A percentile compares a stretch with the other conserved stretches of the same genome.
phyloP scores from a whole-genome alignment of 1,139 yeast species.

The Blastobotrys arbuscula region DNA sequence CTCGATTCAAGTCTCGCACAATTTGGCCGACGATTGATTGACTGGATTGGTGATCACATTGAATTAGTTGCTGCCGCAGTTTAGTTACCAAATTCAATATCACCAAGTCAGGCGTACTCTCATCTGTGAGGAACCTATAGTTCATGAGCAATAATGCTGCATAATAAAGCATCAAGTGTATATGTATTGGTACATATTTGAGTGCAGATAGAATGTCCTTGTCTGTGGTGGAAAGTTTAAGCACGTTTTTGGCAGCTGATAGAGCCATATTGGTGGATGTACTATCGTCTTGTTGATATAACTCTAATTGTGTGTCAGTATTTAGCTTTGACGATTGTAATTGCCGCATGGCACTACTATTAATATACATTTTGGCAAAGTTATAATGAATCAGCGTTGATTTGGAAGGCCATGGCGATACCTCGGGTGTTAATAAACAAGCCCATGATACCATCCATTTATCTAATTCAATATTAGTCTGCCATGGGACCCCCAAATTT shows the following conservation, averaged over 20 bases:
- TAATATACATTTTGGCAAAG: slow-evolving; percentile 71
- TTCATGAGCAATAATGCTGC: slow-evolving; percentile 52
- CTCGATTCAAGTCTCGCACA: not conserved
- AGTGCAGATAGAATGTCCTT: slow-evolving; percentile 52
- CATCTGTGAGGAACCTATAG: slow-evolving; percentile 5
- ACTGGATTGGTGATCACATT: not conserved
- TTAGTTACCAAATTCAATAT: slow-evolving; percentile 41
- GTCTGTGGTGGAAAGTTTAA: slow-evolving; percentile 55
- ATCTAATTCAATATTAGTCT: slow-evolving; percentile 59
- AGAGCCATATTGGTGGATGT: slow-evolving; percentile 44
- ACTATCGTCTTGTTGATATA: slow-evolving; percentile 19
- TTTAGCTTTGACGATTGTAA: slow-evolving; percentile 30
- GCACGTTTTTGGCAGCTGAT: slow-evolving; percentile 59
- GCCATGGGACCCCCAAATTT: slow-evolving; percentile 61
- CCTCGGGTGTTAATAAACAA: slow-evolving; percentile 56
- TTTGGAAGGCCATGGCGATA: slow-evolving; percentile 60
- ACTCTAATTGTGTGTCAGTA: not conserved
- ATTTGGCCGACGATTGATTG: not conserved
- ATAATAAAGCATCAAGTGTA: slow-evolving; percentile 64
- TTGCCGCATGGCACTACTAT: slow-evolving; percentile 50
- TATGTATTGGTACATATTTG: slow-evolving; percentile 63
- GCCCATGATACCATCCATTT: slow-evolving; percentile 85
- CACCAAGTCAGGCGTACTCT: slow-evolving; percentile 29
- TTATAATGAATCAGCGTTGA: slow-evolving; percentile 65
- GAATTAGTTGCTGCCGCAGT: not conserved